These are phyloP conservation scores for Pythium sukuiense DNA, from an alignment of 352 stramenopile species.

Conservation along the genomic window DNA sequence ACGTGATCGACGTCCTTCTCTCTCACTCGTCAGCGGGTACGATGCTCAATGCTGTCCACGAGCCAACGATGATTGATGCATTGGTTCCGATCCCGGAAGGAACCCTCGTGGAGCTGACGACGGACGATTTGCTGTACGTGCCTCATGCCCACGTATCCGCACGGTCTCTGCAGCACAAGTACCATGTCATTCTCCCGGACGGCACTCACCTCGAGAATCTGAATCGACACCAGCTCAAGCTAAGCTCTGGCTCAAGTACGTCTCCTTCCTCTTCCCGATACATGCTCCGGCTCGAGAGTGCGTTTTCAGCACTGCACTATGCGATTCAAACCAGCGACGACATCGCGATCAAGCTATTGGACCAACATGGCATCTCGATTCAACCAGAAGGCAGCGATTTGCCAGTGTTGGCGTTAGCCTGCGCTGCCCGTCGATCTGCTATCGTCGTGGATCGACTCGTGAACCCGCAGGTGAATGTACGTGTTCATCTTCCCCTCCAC, in stretches of 20 bases:
- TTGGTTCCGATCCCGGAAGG: slow-evolving; percentile 38
- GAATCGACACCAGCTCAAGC: slow-evolving; percentile 39
- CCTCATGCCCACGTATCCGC: slow-evolving; percentile 43
- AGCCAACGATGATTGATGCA: slow-evolving; percentile 47
- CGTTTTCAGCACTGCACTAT: slow-evolving; percentile 63
- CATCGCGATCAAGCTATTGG: slow-evolving; percentile 37
- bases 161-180: slow-evolving; percentile 44
- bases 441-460: slow-evolving; percentile 47
- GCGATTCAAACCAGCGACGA: slow-evolving; percentile 50
- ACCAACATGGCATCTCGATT: slow-evolving; percentile 30
- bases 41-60: slow-evolving; percentile 61
- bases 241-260: background rate
- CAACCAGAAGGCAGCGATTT: slow-evolving; percentile 55
- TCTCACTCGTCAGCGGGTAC: slow-evolving; percentile 5
- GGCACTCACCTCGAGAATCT: slow-evolving; percentile 43
- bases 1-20: slow-evolving; percentile 54
- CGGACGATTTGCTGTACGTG: slow-evolving; percentile 21
- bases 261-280: slow-evolving; percentile 30
- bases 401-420: slow-evolving; percentile 54
- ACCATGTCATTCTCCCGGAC: slow-evolving; percentile 56
- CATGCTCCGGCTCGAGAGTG: slow-evolving; percentile 45
- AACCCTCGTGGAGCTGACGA: slow-evolving; percentile 28
- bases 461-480: slow-evolving; percentile 53
- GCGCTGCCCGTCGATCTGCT: slow-evolving; percentile 42
- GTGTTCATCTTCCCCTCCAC: slow-evolving; percentile 56